Percentiles rank a stretch among this genome's conserved stretches.
Evolutionary conservation across 2,329 filamentous ascomycete species (phyloP).

Genomic region (Exserohilum rostratum): DNA sequence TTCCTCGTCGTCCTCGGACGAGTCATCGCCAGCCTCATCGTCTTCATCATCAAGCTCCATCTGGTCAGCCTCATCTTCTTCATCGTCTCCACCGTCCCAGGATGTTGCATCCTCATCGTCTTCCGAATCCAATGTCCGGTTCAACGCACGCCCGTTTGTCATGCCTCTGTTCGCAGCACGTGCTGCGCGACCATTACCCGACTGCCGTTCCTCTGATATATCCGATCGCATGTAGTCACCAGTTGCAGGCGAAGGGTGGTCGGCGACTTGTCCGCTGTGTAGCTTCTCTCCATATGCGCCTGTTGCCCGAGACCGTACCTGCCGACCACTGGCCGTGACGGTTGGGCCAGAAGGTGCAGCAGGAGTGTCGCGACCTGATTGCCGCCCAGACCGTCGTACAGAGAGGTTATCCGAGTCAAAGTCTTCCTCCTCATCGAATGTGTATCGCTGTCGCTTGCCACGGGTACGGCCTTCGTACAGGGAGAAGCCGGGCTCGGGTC

Average conservation of each 20-base stretch:
- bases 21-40: conserved; percentile 48
- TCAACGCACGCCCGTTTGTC: conserved; percentile 29
- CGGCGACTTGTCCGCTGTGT: conserved; percentile 59
- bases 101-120: conserved; percentile 69
- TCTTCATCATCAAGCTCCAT: conserved; percentile 65
- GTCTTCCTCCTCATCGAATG: conserved; percentile 92
- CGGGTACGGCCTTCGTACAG: conserved; percentile 95
- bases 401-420: conserved; percentile 70
- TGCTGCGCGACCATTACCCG: conserved; percentile 51
- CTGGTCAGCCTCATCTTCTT: conserved; percentile 73
- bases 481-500: conserved; percentile 87
- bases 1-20: conserved; percentile 43
- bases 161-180: conserved; percentile 38
- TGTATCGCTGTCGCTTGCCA: conserved; percentile 96
- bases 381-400: conserved; percentile 67
- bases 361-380: conserved; percentile 75
- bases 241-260: conserved; percentile 50
- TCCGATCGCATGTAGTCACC: conserved; percentile 53
- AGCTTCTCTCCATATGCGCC: conserved; percentile 69
- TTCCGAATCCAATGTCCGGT: conserved; percentile 60
- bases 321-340: conserved; percentile 84
- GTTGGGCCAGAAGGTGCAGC: conserved; percentile 69
- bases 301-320: conserved; percentile 69
- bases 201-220: conserved; percentile 54
- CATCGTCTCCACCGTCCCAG: conserved; percentile 77